Evolutionary conservation across 2,329 filamentous ascomycete genomes (phyloP), one percentile per base, ranked within the genome.

Genomic region (Phyllosticta citriasiana): DNA sequence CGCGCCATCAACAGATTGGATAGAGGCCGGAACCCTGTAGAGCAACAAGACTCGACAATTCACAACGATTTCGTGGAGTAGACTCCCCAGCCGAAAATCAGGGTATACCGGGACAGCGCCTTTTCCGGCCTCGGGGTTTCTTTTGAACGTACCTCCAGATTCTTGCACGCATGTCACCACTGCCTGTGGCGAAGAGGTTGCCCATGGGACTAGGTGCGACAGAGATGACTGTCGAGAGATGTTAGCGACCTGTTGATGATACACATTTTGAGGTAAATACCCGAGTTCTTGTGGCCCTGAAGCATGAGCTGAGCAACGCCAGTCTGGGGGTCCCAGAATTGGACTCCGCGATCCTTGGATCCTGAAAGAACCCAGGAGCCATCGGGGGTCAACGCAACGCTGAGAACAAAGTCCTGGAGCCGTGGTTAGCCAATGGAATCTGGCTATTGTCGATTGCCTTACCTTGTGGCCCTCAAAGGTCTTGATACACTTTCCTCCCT

Each of bases 401-500:
- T 94, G 53, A 99, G 85, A 63, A 99, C 94, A 71, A 97, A 99
- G 76, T 99, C 94, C 89, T 92, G 53, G 50, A 22, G 7, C 9
- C n/a, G 16, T 56, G 6, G 53, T 60, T 16, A 60, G 30, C 27
- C 25, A 30, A 9, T 35, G 4, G 1, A 22, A 14, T 14, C n/a
- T 0, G 2, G 9, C 9, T 4, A 6, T 14, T 40, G 8, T 19
- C 27, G n/a, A 47, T 24, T 12, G 57, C 76, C 82, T 74, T 80
- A 91, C 88, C 76, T 96, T 89, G 77, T 99, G 94, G 57, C 94
- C 94, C 72, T 97, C 94, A 69, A 97, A 99, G 1, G 93, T 97
- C 79, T 92, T 91, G 69, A 97, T 87, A 73, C 94, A 97, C 74
- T 96, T 91, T 68, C 94, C 93, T 40, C 88, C 88, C 79, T 94